A percentile compares a stretch with the other conserved stretches of the same genome.
phyloP scores from a whole-genome alignment of 2,329 filamentous ascomycete genomes.

The Aspergillus ibericus region DNA sequence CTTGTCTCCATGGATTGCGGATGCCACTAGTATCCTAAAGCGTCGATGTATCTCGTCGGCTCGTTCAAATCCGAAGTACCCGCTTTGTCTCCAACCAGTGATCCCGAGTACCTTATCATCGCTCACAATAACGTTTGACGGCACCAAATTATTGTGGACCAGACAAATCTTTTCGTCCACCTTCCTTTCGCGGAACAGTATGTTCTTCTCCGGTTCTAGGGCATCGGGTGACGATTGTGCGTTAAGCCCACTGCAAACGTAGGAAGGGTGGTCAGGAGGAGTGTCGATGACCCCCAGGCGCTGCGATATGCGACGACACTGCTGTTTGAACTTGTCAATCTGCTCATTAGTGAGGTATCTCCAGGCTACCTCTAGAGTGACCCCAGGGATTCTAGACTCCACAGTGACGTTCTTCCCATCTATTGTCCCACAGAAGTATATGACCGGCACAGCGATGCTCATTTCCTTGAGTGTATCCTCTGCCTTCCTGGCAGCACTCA shows the following conservation, averaged over 20 bases:
- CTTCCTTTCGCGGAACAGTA: slow-evolving; percentile 32
- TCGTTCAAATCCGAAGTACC: slow-evolving; percentile 40
- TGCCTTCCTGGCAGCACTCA: slow-evolving; percentile 35
- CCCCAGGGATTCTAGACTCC: slow-evolving; percentile 42
- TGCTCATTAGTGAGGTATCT: slow-evolving; percentile 36
- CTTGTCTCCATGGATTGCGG: slow-evolving; percentile 14
- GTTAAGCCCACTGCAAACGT: slow-evolving; percentile 36
- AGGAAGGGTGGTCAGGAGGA: slow-evolving; percentile 31
- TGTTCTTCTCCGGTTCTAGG: slow-evolving; percentile 29
- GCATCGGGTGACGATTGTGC: slow-evolving; percentile 25
- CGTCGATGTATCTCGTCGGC: slow-evolving; percentile 35
- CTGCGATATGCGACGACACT: slow-evolving; percentile 38
- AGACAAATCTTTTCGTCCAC: slow-evolving; percentile 30
- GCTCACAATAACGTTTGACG: slow-evolving; percentile 40
- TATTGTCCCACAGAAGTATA: slow-evolving; percentile 40
- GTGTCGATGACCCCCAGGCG: slow-evolving; percentile 28
- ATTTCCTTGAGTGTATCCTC: slow-evolving; percentile 35
- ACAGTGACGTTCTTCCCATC: slow-evolving; percentile 42
- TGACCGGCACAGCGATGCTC: slow-evolving; percentile 35
- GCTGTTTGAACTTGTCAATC: slow-evolving; percentile 35
- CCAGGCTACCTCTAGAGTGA: slow-evolving; percentile 42
- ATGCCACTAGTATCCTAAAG: slow-evolving; percentile 28
- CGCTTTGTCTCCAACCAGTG: slow-evolving; percentile 41
- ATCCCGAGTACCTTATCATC: slow-evolving; percentile 40
- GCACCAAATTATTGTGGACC: slow-evolving; percentile 40